phyloP scores from a whole-genome alignment of 1,139 yeast genomes.

The Hanseniaspora uvarum region DNA sequence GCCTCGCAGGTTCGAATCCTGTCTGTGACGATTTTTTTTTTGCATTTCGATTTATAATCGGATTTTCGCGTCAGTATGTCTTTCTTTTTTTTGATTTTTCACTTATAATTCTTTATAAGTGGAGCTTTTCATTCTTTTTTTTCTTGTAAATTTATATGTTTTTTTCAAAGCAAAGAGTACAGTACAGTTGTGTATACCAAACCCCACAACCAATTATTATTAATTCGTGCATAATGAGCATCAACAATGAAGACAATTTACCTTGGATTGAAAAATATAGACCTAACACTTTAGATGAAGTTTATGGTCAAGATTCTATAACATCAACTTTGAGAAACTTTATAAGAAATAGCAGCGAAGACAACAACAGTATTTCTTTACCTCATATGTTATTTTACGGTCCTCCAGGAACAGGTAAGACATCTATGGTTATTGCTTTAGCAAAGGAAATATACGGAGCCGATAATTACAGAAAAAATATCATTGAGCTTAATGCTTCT shows the following conservation, averaged over 20 bases:
- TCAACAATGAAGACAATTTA: constrained; percentile 32
- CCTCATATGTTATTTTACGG: constrained; percentile 92
- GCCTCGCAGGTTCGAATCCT: constrained; percentile 46
- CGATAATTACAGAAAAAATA: constrained; percentile 72
- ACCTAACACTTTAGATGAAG: constrained; percentile 72
- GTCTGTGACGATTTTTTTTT: constrained; percentile 35
- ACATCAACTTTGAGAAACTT: constrained; percentile 74
- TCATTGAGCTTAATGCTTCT: constrained; percentile 85
- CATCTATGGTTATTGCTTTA: constrained; percentile 82
- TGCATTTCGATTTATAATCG: not conserved
- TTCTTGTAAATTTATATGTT: too few relatives aligned
- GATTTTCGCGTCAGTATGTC: not conserved
- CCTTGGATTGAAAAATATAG: constrained; percentile 93
- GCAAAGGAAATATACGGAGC: constrained; percentile 83
- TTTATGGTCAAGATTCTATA: constrained; percentile 82
- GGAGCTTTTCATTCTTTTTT: too few relatives aligned
- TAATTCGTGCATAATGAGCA: too few relatives aligned
- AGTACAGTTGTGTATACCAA: too few relatives aligned
- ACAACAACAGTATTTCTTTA: constrained; percentile 34
- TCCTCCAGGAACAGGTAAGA: constrained; percentile 97
- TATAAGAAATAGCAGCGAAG: constrained; percentile 51
- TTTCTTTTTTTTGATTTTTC: not conserved
- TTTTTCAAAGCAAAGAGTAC: too few relatives aligned
- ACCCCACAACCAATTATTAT: not conserved
- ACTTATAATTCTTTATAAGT: not conserved